phyloP scores from a whole-genome alignment of 768 basidiomycete genomes.

The Calvatia gigantea region DNA sequence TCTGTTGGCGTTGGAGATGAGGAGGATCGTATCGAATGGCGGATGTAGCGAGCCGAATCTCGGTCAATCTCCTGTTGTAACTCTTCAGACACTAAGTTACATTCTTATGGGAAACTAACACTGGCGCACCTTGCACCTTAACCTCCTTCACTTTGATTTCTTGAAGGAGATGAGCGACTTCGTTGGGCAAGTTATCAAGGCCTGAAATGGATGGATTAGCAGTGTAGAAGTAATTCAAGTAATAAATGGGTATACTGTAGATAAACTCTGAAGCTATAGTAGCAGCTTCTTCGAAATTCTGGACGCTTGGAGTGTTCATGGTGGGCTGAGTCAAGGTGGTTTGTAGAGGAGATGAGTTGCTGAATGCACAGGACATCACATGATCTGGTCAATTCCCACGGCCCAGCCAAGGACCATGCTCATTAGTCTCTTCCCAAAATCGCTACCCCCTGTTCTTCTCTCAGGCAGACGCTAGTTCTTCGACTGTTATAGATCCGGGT shows the following conservation, averaged over 20 bases:
- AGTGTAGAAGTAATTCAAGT: background rate
- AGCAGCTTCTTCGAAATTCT: constrained; percentile 48
- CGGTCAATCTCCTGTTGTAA: constrained; percentile 48
- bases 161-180: constrained; percentile 48
- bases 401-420: background rate
- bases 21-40: constrained; percentile 36
- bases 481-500: no score
- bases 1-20: constrained; percentile 19
- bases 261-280: constrained; percentile 54
- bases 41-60: constrained; percentile 47
- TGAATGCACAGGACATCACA: background rate
- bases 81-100: constrained; percentile 25
- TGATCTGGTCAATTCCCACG: background rate
- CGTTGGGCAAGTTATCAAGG: constrained; percentile 51
- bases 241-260: constrained; percentile 37
- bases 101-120: background rate
- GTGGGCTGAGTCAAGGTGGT: background rate
- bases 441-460: no score
- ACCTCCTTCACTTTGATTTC: constrained; percentile 48
- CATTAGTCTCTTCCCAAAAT: background rate
- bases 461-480: no score
- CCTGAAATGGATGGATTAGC: constrained; percentile 25
- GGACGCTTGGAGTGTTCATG: constrained; percentile 12
- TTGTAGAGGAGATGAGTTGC: background rate
- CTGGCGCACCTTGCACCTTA: constrained; percentile 36